Conservation (phyloP, 176 grass and related monocot genomes). For the Triticum timopheevii region DNA sequence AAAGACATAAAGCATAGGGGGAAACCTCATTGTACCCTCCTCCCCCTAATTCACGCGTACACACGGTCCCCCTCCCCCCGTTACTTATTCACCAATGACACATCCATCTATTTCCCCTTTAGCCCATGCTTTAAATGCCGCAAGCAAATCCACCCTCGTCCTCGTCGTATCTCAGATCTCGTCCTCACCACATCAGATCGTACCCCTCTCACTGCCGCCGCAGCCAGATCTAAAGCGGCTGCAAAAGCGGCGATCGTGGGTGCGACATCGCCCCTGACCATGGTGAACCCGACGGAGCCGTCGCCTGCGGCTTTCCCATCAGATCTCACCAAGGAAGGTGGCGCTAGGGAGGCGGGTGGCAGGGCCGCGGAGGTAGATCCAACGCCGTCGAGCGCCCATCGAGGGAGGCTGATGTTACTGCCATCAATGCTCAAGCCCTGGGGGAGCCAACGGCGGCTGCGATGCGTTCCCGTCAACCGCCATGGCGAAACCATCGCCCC, state of each 20-base stretch:
- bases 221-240: not conserved
- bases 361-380: not conserved
- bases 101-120: conserved; percentile 33
- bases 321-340: conserved; percentile 50
- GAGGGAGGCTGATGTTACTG: conserved; percentile 37
- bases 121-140: conserved; percentile 24
- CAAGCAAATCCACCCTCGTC: not conserved
- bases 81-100: conserved; percentile 42
- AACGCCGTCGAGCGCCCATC: not conserved
- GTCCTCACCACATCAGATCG: conserved; percentile 20
- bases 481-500: conserved; percentile 19
- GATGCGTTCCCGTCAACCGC: conserved; percentile 40
- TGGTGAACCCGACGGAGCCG: conserved; percentile 51
- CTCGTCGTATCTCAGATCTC: not conserved
- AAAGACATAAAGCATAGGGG: not conserved
- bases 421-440: conserved; percentile 56
- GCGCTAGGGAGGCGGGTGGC: not conserved
- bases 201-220: not conserved
- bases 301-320: not conserved
- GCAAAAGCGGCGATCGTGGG: not conserved
- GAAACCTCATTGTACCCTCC: no score
- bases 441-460: conserved; percentile 53
- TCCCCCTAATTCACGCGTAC: not conserved
- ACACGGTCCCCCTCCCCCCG: not conserved
- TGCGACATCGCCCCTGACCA: conserved; percentile 24